phyloP scores from a whole-genome alignment of 805 yeast species.

The Isabelozyma rhagii region DNA sequence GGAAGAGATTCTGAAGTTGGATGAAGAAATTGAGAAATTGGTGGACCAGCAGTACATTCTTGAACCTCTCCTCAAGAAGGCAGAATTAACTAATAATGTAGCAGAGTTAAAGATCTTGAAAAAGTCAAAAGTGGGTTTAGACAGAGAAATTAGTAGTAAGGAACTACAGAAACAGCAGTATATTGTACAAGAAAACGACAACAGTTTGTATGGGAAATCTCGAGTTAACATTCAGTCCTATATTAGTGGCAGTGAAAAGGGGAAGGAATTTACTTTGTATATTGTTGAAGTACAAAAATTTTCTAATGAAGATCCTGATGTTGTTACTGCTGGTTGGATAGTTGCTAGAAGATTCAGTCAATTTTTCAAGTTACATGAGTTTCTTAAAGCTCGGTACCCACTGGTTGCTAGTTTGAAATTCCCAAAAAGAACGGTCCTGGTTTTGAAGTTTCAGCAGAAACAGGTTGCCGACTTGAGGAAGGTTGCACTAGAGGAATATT shows the following conservation, averaged over 20 bases:
- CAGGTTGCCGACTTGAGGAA: constrained; percentile 64
- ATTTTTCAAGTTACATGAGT: constrained; percentile 67
- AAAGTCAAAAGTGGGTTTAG: constrained; percentile 65
- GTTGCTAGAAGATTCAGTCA: constrained; percentile 89
- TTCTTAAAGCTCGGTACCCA: constrained; percentile 53
- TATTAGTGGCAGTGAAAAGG: constrained; percentile 53
- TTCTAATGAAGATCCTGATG: constrained; percentile 36
- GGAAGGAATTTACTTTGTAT: constrained; percentile 64
- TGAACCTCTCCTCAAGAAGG: constrained; percentile 68
- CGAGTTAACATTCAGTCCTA: constrained; percentile 50
- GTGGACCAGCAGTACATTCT: constrained; percentile 62
- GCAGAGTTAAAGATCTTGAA: constrained; percentile 64
- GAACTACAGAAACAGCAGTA: constrained; percentile 77
- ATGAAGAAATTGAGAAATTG: constrained; percentile 54
- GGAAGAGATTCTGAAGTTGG: constrained; percentile 62
- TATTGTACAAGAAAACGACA: constrained; percentile 78
- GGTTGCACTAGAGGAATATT: constrained; percentile 57
- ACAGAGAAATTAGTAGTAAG: constrained; percentile 68
- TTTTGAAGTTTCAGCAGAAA: constrained; percentile 68
- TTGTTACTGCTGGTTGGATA: constrained; percentile 74
- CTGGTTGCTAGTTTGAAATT: constrained; percentile 47
- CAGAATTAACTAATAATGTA: constrained; percentile 77
- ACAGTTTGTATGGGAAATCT: constrained; percentile 68
- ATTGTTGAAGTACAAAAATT: constrained; percentile 70
- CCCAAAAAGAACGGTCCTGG: constrained; percentile 58